Evolutionary conservation across 306 rosid genomes (phyloP), one percentile per base, ranked within the genome.

Genomic region (Mimosa bimucronata): DNA sequence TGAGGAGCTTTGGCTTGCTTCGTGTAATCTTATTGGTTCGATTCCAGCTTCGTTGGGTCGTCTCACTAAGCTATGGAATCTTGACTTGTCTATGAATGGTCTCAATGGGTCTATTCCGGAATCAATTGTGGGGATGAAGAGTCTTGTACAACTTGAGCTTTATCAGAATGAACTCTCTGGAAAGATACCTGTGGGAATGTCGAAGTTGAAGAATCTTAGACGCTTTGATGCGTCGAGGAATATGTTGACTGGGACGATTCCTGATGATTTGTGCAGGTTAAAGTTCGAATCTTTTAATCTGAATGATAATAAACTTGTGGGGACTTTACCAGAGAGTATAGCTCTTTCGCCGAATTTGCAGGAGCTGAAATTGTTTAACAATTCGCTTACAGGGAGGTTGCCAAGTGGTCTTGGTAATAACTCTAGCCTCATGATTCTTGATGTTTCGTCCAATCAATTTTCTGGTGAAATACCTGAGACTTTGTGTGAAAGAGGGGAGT

Each of bases 191-290:
- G 26, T 9, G 13, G 85, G 83, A 29, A 8, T 76, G 57, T 73
- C 82, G 13, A 92, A 87, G 57, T 48, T 92, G 77, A 85, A 88
- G 2, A 44, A 31, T 0, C 81, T 92, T 76, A 85, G 73, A 67
- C 77, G 81, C 16, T 84, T 92, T 23, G 97, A 92, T 76, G 89
- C 86, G 45, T 92, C 97, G 28, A 61, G 30, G 81, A 92, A 92
- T 66, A 65, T 83, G 55, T 81, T 92, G 67, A 84, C 83, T 0
- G 97, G 97, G 76, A 88, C 83, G 37, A 88, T 92, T 77, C 92
- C 94, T 0, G 83, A 74, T 0, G 94, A 85, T 64, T 61, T 92
- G 29, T 86, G 90, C 50, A 52, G 75, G 38, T 72, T 92, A 81
- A 83, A 50, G 71, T 91, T 91, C 10, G 90, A 76, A 15, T 91